Conservation (phyloP, 352 stramenopile genomes). For the Globisporangium paddicum region DNA sequence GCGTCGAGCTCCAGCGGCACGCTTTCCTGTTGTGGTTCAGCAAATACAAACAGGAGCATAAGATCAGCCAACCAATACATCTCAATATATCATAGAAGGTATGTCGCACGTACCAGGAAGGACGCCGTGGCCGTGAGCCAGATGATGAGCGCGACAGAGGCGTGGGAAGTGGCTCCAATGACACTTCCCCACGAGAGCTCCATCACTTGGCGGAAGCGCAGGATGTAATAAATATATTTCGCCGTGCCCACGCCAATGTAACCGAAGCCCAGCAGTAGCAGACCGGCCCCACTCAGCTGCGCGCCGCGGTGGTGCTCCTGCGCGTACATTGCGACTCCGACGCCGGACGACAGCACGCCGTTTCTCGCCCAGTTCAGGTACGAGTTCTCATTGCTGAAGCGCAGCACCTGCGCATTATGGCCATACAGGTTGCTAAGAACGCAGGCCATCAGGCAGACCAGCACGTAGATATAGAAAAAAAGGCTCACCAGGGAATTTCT, state of each 20-base stretch:
- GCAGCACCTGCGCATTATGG: constrained; percentile 39
- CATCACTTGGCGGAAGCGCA: constrained; percentile 85
- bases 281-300: constrained; percentile 70
- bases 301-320: constrained; percentile 85
- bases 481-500: constrained; percentile 25
- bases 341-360: constrained; percentile 71
- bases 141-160: constrained; percentile 75
- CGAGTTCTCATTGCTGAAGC: constrained; percentile 87
- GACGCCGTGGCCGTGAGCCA: constrained; percentile 83
- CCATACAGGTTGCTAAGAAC: not conserved
- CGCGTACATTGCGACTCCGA: constrained; percentile 85
- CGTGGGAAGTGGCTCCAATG: constrained; percentile 78
- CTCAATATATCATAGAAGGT: not conserved
- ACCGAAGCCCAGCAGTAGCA: constrained; percentile 80
- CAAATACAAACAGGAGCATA: not conserved
- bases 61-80: not conserved
- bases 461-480: not conserved
- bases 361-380: constrained; percentile 88
- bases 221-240: constrained; percentile 91
- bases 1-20: constrained; percentile 82
- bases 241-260: constrained; percentile 84
- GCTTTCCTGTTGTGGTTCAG: constrained; percentile 50
- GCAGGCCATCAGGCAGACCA: not conserved
- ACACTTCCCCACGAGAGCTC: constrained; percentile 84
- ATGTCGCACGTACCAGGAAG: constrained; percentile 55